phyloP scores from a whole-genome alignment of 106 monocot genomes.

The Iris macrosiphon region DNA sequence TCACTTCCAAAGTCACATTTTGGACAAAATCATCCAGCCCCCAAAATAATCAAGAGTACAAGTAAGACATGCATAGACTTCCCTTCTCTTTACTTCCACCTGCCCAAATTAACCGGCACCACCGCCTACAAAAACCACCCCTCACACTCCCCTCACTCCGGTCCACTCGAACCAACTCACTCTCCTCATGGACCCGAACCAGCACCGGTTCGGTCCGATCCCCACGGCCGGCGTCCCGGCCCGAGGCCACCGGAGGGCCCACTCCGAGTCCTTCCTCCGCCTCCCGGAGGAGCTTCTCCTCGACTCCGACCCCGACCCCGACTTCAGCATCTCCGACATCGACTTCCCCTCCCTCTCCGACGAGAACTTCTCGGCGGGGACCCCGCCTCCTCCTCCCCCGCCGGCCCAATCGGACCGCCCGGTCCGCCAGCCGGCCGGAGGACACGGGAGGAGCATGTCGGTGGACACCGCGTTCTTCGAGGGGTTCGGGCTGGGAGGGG shows the following conservation, averaged over 20 bases:
- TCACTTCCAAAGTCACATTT: no score
- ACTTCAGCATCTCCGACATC: slow-evolving; percentile 55
- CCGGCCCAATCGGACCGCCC: neutral
- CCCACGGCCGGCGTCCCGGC: slow-evolving; percentile 2
- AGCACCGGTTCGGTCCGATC: neutral
- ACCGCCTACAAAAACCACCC: no score
- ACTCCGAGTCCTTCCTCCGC: slow-evolving; percentile 83
- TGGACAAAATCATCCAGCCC: no score
- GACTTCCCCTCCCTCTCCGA: slow-evolving; percentile 71
- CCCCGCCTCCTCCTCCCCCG: neutral
- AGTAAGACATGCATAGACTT: no score
- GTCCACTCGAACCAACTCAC: neutral
- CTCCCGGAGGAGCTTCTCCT: slow-evolving; percentile 70
- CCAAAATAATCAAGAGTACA: no score
- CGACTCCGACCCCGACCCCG: slow-evolving; percentile 64
- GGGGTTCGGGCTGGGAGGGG: slow-evolving; percentile 30
- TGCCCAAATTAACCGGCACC: no score
- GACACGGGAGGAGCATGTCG: slow-evolving; percentile 63
- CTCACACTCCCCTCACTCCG: neutral
- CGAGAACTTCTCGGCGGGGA: slow-evolving; percentile 21
- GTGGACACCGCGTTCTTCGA: slow-evolving; percentile 85
- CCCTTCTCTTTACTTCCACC: no score
- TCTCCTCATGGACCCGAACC: neutral
- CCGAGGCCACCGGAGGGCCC: slow-evolving; percentile 66
- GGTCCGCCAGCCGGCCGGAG: neutral